Base-by-base conservation (phyloP, 768 basidiomycete species). In the Boletales sp. region DNA sequence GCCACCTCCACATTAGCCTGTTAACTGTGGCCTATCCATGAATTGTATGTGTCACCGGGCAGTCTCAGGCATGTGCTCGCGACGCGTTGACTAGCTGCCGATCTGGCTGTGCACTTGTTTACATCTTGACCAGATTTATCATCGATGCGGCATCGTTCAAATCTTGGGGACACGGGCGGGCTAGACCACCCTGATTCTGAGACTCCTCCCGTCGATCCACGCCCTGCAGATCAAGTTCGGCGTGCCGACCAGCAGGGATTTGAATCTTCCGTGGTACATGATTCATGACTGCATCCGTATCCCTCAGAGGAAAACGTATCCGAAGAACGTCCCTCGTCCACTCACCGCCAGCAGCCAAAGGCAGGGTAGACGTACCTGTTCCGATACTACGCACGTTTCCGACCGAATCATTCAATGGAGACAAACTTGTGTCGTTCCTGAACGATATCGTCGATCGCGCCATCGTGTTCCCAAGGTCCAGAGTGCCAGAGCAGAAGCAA, bases 371-470 rank as follows among this genome's bases (percentile, higher is more conserved):
- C 13, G 3, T 47, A 50, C 39, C 30, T 36, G 2, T 57, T 56
- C 34, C 18, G 9, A 19, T 53, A 41, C 21, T 21, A 55, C 4
- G 5, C 31, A 14, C 17, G 0, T 57, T 52, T 37, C 55, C 50
- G 2, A 0, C 0, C 5, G 55, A 57, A 10, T 36, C 51, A 8
- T 10, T 58, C 37, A 1, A 11, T 0, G 48, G 50, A 25, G 44
- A 50, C 2, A 30, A 46, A 14, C 39, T 57, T 10, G 57, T 54
- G 7, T 32, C 34, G 0, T 58, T 58, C 30, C 42, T 53, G 1
- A 21, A 57, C 1, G 11, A 35, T 1, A 31, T 57, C 44, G 47
- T 50, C n/a, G 55, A 57, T 34, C 41, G 7, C 8, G 50, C 55
- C 0, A 40, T 53, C n/a, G 28, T 13, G 10, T 25, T 57, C 35